Evolutionary conservation across 345 rosid species (phyloP).

Genomic region (Firmiana major): DNA sequence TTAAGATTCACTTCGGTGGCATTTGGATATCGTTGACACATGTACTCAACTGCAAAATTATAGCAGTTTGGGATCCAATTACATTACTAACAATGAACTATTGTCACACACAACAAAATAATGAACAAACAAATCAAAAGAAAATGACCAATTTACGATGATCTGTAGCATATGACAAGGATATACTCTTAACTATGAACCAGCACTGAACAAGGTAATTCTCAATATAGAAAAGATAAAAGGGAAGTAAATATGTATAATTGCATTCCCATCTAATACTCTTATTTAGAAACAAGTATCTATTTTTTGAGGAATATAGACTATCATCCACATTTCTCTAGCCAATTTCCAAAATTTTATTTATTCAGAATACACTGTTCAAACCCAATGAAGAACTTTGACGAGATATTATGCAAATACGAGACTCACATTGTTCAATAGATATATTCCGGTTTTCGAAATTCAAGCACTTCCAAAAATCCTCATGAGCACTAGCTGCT

Average conservation of each 20-base stretch:
- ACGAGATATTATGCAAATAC: neutral
- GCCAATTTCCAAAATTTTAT: neutral
- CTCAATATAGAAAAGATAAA: neutral
- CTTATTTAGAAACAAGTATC: neutral
- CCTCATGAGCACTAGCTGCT: conserved; percentile 91
- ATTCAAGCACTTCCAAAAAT: conserved; percentile 90
- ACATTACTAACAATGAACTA: neutral
- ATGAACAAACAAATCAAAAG: neutral
- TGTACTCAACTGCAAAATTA: conserved; percentile 66
- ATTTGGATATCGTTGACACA: conserved; percentile 84
- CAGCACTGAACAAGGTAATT: neutral
- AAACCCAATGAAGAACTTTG: neutral
- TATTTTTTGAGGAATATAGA: neutral
- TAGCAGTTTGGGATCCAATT: neutral
- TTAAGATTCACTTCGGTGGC: conserved; percentile 78
- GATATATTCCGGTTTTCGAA: conserved; percentile 76
- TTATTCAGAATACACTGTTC: neutral
- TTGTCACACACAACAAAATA: neutral
- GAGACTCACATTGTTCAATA: conserved; percentile 75
- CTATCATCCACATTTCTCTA: neutral
- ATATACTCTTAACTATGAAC: neutral
- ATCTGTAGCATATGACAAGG: neutral
- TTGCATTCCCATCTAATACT: neutral
- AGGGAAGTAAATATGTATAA: neutral
- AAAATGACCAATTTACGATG: neutral